Conservation (phyloP, 2,329 filamentous ascomycete species). For the Diaporthe citrichinensis region DNA sequence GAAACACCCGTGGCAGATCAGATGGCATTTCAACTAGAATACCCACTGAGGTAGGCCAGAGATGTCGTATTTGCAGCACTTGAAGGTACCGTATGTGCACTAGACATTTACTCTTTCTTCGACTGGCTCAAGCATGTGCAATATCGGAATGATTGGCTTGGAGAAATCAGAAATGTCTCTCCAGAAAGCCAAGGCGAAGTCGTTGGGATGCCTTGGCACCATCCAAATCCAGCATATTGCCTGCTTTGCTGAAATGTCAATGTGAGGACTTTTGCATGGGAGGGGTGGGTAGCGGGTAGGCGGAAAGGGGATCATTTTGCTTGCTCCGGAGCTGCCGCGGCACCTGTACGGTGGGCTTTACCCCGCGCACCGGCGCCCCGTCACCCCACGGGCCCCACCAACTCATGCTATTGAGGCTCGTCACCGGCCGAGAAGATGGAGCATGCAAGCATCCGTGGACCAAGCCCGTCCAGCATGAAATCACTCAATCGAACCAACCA, state of each 20-base stretch:
- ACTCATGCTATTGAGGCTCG: not conserved
- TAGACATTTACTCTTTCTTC: no score
- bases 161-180: not conserved
- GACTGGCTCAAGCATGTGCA: not conserved
- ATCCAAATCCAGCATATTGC: not conserved
- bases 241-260: not conserved
- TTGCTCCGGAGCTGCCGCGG: not conserved
- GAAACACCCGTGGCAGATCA: no score
- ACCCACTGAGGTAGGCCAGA: no score
- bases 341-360: not conserved
- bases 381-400: conserved; percentile 25
- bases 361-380: conserved; percentile 2
- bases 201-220: not conserved
- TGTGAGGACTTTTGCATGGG: not conserved
- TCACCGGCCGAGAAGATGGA: conserved; percentile 11
- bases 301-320: not conserved
- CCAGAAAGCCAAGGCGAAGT: not conserved
- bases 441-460: conserved; percentile 10
- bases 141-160: not conserved
- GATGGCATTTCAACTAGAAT: no score
- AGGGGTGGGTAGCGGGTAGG: not conserved
- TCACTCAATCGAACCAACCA: conserved; percentile 15
- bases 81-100: no score
- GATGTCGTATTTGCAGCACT: no score
- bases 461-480: conserved; percentile 21